Evolutionary conservation across 495 filamentous ascomycete genomes (phyloP).

Genomic region (Cercophora samala): DNA sequence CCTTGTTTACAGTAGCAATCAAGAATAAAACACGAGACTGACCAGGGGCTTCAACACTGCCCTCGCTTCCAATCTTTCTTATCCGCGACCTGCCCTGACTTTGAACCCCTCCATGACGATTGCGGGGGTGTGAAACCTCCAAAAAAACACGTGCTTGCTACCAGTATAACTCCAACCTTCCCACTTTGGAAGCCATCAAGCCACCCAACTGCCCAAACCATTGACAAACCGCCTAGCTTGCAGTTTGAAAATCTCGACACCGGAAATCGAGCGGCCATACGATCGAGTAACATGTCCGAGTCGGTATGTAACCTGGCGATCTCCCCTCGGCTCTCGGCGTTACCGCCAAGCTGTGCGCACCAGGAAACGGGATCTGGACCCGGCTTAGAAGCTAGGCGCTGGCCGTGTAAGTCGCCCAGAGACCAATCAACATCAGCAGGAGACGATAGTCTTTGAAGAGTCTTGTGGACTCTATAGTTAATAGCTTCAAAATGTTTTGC

Average conservation of each 20-base stretch:
- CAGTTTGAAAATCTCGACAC: neutral
- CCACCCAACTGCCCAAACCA: neutral
- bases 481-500: neutral
- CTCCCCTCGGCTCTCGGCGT: constrained; percentile 9
- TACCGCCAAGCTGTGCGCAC: neutral
- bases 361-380: neutral
- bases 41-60: neutral
- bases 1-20: neutral
- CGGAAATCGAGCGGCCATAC: constrained; percentile 5
- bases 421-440: neutral
- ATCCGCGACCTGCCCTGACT: neutral
- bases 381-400: neutral
- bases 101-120: neutral
- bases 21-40: neutral
- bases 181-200: neutral
- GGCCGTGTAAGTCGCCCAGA: neutral
- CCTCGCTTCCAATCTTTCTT: neutral
- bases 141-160: neutral
- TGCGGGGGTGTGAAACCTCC: neutral
- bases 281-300: neutral
- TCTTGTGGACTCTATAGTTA: neutral
- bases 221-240: too few species aligned
- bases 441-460: neutral
- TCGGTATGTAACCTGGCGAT: constrained; percentile 1
- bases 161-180: neutral